These are phyloP conservation scores for Cicer bijugum DNA, from an alignment of 306 rosid genomes.

Conservation along the genomic window DNA sequence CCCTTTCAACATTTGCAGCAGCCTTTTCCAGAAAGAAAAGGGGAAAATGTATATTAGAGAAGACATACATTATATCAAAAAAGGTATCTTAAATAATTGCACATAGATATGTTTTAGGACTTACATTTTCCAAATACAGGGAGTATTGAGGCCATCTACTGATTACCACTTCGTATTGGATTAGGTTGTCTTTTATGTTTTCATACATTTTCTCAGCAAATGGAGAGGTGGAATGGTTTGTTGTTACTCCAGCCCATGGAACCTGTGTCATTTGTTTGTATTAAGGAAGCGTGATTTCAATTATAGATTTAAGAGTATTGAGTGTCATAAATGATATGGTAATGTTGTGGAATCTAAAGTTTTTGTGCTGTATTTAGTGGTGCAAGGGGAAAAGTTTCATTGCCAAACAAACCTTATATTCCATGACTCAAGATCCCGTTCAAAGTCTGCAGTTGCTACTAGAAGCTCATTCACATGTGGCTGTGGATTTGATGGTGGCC, in stretches of 20 bases:
- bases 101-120: constrained; percentile 42
- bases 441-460: constrained; percentile 83
- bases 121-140: constrained; percentile 81
- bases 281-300: constrained; percentile 35
- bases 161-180: constrained; percentile 81
- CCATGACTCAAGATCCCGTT: constrained; percentile 89
- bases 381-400: constrained; percentile 26
- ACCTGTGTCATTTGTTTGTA: constrained; percentile 61
- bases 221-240: constrained; percentile 87
- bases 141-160: constrained; percentile 98
- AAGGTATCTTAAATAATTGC: constrained; percentile 19
- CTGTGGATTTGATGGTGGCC: constrained; percentile 93
- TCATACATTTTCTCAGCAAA: constrained; percentile 97
- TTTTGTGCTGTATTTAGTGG: constrained; percentile 11
- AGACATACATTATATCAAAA: neutral
- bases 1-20: constrained; percentile 84
- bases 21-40: constrained; percentile 60
- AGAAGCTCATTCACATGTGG: constrained; percentile 82
- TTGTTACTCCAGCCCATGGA: constrained; percentile 95
- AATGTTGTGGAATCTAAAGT: constrained; percentile 8
- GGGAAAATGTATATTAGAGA: neutral
- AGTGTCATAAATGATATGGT: constrained; percentile 45
- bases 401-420: constrained; percentile 77
- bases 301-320: neutral
- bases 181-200: constrained; percentile 71